Base-by-base conservation (phyloP, 1,139 yeast species). In the Magnusiomyces sp. region DNA sequence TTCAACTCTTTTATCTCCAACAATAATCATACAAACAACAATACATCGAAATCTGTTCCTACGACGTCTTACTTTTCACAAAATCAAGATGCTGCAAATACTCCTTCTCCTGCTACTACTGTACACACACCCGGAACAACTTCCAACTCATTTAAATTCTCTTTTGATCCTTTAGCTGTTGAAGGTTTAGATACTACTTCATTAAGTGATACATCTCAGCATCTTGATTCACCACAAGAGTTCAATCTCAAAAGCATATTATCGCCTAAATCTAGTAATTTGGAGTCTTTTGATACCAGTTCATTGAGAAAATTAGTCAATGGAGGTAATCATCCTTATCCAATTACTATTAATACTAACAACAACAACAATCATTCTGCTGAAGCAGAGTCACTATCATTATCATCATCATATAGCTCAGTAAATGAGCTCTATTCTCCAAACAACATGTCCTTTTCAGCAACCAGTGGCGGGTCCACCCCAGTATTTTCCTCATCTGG, bases 101-200 rank as follows among this genome's bases (percentile, higher is more conserved):
- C 39, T 19, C 46, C 42, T 29, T 55, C 55, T 13, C 55, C 55
- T 6, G 50, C 47, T 10, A 43, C 46, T 14, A 36, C 34, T 14
- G 29, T 23, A 23, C 40, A 44, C 16, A 37, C 50, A 6, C 27
- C 44, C 13, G 40, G 42, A 34, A 43, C 49, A 17, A 43, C 39
- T 9, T 54, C 50, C 20, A 59, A 60, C 49, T 59, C 60, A 23
- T 63, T 63, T 51, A 56, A 61, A 34, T 65, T 65, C 45, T 60
- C 66, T 32, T 56, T 65, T 17, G 67, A 64, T 46, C 66, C 68
- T 1, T 53, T 64, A 50, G 68, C 66, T 1, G 58, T 65, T 37
- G 68, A 65, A 48, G 68, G 68, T 5, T 55, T 64, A 27, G 68
- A 64, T 46, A 47, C 40, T 14, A 46, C 38, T 31, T 45, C 29